A percentile compares a stretch with the other conserved stretches of the same genome.
phyloP scores from a whole-genome alignment of 768 basidiomycete genomes.

The Suillus spraguei region DNA sequence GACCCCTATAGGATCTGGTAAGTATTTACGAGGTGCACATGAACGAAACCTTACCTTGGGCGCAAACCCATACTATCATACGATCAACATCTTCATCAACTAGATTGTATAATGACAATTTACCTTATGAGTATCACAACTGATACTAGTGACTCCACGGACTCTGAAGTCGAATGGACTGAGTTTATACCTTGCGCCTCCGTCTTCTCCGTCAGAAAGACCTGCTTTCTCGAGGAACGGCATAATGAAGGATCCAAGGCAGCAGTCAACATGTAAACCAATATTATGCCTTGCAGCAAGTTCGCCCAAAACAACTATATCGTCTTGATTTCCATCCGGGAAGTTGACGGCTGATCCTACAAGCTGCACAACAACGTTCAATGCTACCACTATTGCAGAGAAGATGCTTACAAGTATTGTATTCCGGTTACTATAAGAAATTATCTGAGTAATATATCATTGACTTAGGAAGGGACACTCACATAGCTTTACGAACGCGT shows the following conservation, averaged over 20 bases:
- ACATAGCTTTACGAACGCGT: constrained; percentile 86
- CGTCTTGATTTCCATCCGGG: constrained; percentile 84
- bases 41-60: constrained; percentile 66
- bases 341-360: constrained; percentile 88
- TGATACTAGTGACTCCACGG: constrained; percentile 89
- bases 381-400: background rate
- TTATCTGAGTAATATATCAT: constrained; percentile 1
- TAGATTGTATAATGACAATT: constrained; percentile 4
- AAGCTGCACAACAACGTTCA: constrained; percentile 45
- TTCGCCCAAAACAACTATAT: constrained; percentile 75
- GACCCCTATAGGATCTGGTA: constrained; percentile 56
- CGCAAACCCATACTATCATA: constrained; percentile 82
- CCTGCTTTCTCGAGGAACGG: constrained; percentile 88
- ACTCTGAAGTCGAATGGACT: constrained; percentile 89
- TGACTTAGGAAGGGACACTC: constrained; percentile 32
- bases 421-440: constrained; percentile 68
- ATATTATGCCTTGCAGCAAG: constrained; percentile 76
- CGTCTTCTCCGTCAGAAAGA: constrained; percentile 58
- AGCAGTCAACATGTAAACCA: constrained; percentile 94
- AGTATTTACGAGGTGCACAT: constrained; percentile 6
- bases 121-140: constrained; percentile 96
- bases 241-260: constrained; percentile 91
- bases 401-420: constrained; percentile 72
- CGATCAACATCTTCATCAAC: background rate
- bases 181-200: constrained; percentile 49